Base-by-base conservation (phyloP, 495 filamentous ascomycete species). In the Cercophora samala region DNA sequence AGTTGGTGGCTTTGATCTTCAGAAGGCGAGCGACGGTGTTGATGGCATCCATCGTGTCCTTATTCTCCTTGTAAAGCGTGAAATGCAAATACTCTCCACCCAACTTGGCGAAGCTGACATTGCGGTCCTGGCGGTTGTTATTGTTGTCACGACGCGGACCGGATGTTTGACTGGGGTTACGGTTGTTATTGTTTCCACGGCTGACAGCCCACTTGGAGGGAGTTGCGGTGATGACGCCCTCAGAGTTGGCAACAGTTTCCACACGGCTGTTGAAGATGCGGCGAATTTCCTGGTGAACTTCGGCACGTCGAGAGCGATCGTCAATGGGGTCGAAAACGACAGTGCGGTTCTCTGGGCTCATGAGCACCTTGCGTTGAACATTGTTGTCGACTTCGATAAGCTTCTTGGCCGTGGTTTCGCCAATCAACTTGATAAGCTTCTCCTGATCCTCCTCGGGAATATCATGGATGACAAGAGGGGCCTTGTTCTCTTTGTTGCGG, bases 41-140 rank as follows among this genome's bases (percentile, higher is more conserved):
- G 26, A 96, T 82, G 0, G 91, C 89, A 68, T 99, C 94, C 92
- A 97, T 97, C 1, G 96, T 99, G 72, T 99, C 96, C 70, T 93
- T 93, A 77, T 99, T 99, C 78, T 98, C 95, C 79, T 99, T 99
- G 82, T 93, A 95, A 52, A 99, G 85, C 0, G 92, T 91, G 73
- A 98, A 96, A 76, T 99, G 95, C 8, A 97, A 83, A 73, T 92
- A 93, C 9, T 90, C 86, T 1, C 91, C 93, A 19, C 89, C 90
- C 13, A 88, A 82, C 65, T 76, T 68, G 37, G 46, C 37, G 17
- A 68, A 75, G 24, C 73, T 75, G 54, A 69, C 68, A 53, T 26
- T 56, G 11, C 68, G 65, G 19, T 69, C 64, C 6, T 63, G 23
- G 25, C 64, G 67, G 46, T 59, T 65, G 46, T 59, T 65, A 37